Evolutionary conservation across 2,329 filamentous ascomycete species (phyloP), one percentile per base, ranked within the genome.

Genomic region (Fusarium ambrosium): DNA sequence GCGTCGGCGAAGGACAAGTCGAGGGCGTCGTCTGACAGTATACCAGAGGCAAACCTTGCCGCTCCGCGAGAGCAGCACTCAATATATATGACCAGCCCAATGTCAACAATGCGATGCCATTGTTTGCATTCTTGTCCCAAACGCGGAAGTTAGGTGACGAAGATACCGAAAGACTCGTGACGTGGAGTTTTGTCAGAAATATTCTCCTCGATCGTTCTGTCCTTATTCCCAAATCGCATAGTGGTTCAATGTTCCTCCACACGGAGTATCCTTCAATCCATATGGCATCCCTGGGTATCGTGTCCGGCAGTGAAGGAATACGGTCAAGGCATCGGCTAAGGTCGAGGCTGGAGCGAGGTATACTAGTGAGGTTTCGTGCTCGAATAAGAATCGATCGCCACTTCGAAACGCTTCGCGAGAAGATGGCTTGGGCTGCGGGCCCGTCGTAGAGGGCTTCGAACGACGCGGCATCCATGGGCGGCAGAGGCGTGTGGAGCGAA

Each of bases 41-140:
- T n/a, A 13, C 6, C 37, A 61, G 6, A 27, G 36, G n/a, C 2
- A 61, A 22, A 5, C 36, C 58, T 27, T 45, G 36, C 24, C 36
- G 4, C 36, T 61, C 58, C 14, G 58, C 58, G 4, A 61, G 58
- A 43, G 20, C 9, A 41, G 58, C 37, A 27, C 22, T 41, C 14
- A 61, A 43, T 4, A 61, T 43, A 8, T 61, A 61, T 43, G 37
- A 27, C 37, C 37, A 61, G 7, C 58, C 58, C 20, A 61, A 16
- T n/a, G 58, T 61, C 16, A 61, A 22, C 14, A 61, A 61, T n/a
- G 58, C 58, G 8, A 61, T 32, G 37, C 37, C 37, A 22, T 61
- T 61, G 24, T 61, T 61, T n/a, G 37, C 58, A 5, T 41, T 20
- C 20, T n/a, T 27, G 0, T 41, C 36, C 37, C 37, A 61, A 29